Evolutionary conservation across 257 asterid genomes (phyloP).

Genomic region (Solanum pimpinellifolium): DNA sequence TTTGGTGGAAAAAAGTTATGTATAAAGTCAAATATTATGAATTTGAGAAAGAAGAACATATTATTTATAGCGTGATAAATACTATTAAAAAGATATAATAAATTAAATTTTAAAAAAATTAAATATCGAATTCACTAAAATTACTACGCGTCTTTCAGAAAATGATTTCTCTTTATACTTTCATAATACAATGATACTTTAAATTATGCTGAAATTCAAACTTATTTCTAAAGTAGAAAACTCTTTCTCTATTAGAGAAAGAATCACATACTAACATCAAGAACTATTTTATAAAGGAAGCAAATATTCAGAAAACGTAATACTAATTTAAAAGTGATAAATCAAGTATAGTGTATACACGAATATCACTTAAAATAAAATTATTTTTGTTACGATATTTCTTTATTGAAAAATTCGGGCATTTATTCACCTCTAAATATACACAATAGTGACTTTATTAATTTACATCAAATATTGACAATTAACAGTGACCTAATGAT

Average conservation of each 20-base stretch:
- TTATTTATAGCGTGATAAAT: not conserved
- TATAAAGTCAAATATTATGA: not conserved
- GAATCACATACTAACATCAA: not conserved
- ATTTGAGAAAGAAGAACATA: not conserved
- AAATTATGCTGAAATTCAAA: not conserved
- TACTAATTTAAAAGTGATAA: too few relatives aligned
- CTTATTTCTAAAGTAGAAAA: too few relatives aligned
- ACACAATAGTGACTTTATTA: not conserved
- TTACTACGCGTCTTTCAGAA: not conserved
- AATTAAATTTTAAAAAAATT: too few relatives aligned
- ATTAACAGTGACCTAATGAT: not conserved
- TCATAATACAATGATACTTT: not conserved
- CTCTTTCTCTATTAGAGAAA: not conserved
- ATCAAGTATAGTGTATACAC: not conserved
- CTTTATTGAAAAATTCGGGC: too few relatives aligned
- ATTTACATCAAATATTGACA: not conserved
- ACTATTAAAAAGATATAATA: too few relatives aligned
- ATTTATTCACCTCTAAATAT: not conserved
- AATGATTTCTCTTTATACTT: not conserved
- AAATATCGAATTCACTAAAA: too few relatives aligned
- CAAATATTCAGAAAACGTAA: fast-evolving
- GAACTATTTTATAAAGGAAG: too few relatives aligned
- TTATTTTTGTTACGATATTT: too few relatives aligned
- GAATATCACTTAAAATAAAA: not conserved
- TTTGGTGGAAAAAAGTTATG: not conserved